phyloP scores from a whole-genome alignment of 495 filamentous ascomycete species.

The Xylaria cubensis region DNA sequence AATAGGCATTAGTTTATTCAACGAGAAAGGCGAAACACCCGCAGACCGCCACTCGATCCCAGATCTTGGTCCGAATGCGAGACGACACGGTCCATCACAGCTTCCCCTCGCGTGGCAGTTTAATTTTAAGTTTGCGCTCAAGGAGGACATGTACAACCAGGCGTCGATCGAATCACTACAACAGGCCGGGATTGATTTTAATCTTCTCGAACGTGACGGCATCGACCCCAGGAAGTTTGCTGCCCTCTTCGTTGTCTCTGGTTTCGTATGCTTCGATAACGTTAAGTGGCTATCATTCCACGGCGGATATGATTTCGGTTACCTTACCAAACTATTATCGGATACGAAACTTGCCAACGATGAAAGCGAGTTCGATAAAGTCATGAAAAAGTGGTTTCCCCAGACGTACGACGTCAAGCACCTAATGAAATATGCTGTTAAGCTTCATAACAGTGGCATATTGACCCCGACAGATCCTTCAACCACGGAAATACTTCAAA shows the following conservation, averaged over 20 bases:
- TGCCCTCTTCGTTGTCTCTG: conserved; percentile 85
- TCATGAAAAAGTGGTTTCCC: conserved; percentile 90
- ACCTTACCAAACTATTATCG: conserved; percentile 90
- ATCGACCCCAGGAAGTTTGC: conserved; percentile 91
- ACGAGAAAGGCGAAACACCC: conserved; percentile 82
- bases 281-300: conserved; percentile 97
- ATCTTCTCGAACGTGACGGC: conserved; percentile 80
- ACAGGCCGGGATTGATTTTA: conserved; percentile 88
- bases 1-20: conserved; percentile 91
- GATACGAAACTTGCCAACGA: conserved; percentile 81
- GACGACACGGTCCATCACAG: conserved; percentile 60
- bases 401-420: conserved; percentile 95
- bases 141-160: conserved; percentile 95
- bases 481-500: conserved; percentile 72
- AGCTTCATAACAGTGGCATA: conserved; percentile 68
- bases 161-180: conserved; percentile 87
- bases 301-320: conserved; percentile 98
- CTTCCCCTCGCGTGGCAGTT: conserved; percentile 96
- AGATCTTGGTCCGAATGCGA: conserved; percentile 45
- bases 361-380: conserved; percentile 82
- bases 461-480: conserved; percentile 68
- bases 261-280: conserved; percentile 84
- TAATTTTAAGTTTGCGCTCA: conserved; percentile 95
- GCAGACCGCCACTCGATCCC: conserved; percentile 67
- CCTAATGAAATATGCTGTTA: conserved; percentile 78